phyloP scores from a whole-genome alignment of 2,329 filamentous ascomycete genomes.

The Fusarium sp. region DNA sequence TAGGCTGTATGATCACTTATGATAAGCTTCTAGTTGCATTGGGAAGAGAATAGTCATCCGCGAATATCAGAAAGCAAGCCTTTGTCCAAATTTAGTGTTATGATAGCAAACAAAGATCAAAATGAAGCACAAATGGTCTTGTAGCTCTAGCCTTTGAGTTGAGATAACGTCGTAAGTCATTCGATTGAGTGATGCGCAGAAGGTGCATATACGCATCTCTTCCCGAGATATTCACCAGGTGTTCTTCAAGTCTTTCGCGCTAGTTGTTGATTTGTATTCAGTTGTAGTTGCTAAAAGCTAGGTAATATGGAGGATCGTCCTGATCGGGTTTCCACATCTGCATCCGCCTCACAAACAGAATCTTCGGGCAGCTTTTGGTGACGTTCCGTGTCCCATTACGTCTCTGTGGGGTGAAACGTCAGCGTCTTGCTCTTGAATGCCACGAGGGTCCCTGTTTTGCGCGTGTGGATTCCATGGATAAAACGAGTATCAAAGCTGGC shows the following conservation, averaged over 20 bases:
- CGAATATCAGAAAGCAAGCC: neutral
- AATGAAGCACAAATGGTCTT: neutral
- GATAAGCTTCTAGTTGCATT: neutral
- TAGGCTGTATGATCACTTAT: too few relatives aligned
- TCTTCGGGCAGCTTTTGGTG: neutral
- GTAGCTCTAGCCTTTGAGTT: neutral
- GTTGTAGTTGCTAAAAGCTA: neutral
- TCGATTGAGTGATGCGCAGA: neutral
- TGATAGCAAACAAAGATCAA: neutral
- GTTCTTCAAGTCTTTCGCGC: too few relatives aligned
- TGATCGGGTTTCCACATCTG: neutral
- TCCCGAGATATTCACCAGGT: neutral
- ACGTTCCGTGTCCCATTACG: neutral
- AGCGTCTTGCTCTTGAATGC: neutral
- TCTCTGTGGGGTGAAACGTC: neutral
- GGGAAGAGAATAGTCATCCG: neutral
- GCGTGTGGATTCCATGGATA: neutral
- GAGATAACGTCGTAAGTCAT: neutral
- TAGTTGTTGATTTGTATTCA: neutral
- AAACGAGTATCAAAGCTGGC: neutral
- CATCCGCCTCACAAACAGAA: neutral
- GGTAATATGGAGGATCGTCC: neutral
- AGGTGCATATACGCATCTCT: too few relatives aligned
- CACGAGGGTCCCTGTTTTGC: neutral
- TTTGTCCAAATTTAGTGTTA: neutral